Conservation (phyloP, 371 early-diverging fungal species). For the Syncephalastrum contaminatum region DNA sequence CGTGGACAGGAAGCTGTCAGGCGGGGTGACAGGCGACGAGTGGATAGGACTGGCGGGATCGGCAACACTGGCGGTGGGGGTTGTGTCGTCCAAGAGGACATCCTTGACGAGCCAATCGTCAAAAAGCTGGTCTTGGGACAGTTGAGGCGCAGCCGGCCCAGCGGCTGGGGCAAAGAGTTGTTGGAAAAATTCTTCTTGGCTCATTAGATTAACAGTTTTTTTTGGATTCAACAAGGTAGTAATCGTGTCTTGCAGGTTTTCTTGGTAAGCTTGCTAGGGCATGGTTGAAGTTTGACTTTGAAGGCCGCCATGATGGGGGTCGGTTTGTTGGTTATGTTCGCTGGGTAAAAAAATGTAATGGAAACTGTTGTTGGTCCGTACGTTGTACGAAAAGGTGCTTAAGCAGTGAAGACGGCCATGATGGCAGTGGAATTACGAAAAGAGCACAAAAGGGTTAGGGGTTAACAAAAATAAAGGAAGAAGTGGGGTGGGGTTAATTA, state of each 20-base stretch:
- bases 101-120: conserved; percentile 14
- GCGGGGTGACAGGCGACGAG: neutral
- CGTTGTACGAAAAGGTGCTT: conserved; percentile 18
- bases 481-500: too few relatives aligned
- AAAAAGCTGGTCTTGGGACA: conserved; percentile 17
- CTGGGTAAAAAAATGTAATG: conserved; percentile 9
- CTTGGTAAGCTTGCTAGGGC: conserved; percentile 16
- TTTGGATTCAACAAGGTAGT: conserved; percentile 15
- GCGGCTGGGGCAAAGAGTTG: conserved; percentile 15
- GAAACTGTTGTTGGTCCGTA: conserved; percentile 10
- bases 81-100: conserved; percentile 21
- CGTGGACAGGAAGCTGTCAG: too few relatives aligned
- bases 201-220: conserved; percentile 1
- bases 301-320: conserved; percentile 22
- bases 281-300: conserved; percentile 13
- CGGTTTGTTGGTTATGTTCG: neutral
- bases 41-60: conserved; percentile 11
- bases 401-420: conserved; percentile 25
- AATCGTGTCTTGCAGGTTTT: conserved; percentile 22
- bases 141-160: conserved; percentile 3
- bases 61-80: conserved; percentile 5
- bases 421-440: conserved; percentile 1
- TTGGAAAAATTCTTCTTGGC: conserved; percentile 18
- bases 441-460: too few relatives aligned
- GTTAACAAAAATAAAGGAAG: too few relatives aligned